Evolutionary conservation across 352 stramenopile genomes (phyloP), one percentile per base, ranked within the genome.

Genomic region (Phytophthora citricola): DNA sequence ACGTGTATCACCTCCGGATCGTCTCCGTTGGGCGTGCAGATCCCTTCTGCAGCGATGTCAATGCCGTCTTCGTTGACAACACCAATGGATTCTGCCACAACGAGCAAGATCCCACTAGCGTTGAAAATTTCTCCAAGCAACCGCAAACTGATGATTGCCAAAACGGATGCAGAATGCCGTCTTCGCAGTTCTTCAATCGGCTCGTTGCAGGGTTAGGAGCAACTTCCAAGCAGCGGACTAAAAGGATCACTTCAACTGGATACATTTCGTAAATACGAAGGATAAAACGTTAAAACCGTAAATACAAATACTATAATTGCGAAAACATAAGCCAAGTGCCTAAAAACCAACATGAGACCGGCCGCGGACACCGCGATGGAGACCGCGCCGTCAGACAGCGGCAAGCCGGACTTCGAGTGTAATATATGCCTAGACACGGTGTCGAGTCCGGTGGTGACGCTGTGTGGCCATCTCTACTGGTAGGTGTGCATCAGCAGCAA

Each of bases 401-500:
- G 26, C 5, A 79, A 73, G 31, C 50, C 64, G 34, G 59, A 59
- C 9, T 96, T 96, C 50, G 89, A 96, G 65, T 97, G 91, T 76
- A 97, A 97, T 66, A 92, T 97, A 65, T 97, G 91, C 57, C 78
- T 97, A 32, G 90, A 96, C 59, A 80, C 75, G 41, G 90, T 97
- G 15, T 81, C 77, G 34, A 93, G 90, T 48, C 90, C 91, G 9
- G 88, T 97, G 11, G 90, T 97, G 52, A 97, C 91, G 39, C 82
- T 94, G 39, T 97, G 91, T 49, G 91, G 91, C 9, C 91, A 97
- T 73, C 73, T 97, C 34, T 97, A 96, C 73, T 97, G 91, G 87
- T 97, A 22, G 15, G 63, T 55, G 2, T 6, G 47, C 51, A 41
- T 22, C 45, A 32, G 2, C 6, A 43, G 38, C 38, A 14, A 4